Evolutionary conservation across 305 asterid species (phyloP).

Genomic region (Lippia alba): DNA sequence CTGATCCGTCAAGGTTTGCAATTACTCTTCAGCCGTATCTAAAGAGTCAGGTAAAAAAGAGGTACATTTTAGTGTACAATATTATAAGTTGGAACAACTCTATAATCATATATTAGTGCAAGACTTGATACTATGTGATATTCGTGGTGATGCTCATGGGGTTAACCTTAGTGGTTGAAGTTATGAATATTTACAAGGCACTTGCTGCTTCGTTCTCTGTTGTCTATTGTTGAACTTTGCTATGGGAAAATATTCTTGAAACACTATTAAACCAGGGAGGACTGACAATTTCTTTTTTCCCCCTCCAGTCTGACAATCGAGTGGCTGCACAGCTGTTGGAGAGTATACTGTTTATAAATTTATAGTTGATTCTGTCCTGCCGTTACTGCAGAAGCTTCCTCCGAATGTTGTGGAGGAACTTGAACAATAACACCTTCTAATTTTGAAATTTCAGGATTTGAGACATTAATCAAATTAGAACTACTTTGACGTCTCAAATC

Average conservation of each 20-base stretch:
- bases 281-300: constrained; percentile 37
- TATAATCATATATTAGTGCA: constrained; percentile 17
- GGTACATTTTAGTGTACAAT: constrained; percentile 19
- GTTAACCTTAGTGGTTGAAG: constrained; percentile 4
- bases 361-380: constrained; percentile 89
- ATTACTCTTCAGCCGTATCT: constrained; percentile 94
- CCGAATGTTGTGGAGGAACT: constrained; percentile 82
- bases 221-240: constrained; percentile 31
- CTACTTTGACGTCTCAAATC: no score
- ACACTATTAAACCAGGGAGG: constrained; percentile 13
- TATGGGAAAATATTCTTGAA: constrained; percentile 24
- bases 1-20: constrained; percentile 98
- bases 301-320: constrained; percentile 78
- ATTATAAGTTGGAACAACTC: constrained; percentile 18
- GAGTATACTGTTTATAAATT: constrained; percentile 90
- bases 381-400: constrained; percentile 90
- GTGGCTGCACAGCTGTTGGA: constrained; percentile 92
- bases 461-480: no score
- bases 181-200: constrained; percentile 24
- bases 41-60: constrained; percentile 84
- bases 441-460: no score
- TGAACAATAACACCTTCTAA: no score
- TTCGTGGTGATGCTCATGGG: constrained; percentile 24
- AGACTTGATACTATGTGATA: background rate
- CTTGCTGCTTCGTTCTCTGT: constrained; percentile 20